Base-by-base conservation (phyloP, 768 basidiomycete species). In the Amylocystis lapponica region DNA sequence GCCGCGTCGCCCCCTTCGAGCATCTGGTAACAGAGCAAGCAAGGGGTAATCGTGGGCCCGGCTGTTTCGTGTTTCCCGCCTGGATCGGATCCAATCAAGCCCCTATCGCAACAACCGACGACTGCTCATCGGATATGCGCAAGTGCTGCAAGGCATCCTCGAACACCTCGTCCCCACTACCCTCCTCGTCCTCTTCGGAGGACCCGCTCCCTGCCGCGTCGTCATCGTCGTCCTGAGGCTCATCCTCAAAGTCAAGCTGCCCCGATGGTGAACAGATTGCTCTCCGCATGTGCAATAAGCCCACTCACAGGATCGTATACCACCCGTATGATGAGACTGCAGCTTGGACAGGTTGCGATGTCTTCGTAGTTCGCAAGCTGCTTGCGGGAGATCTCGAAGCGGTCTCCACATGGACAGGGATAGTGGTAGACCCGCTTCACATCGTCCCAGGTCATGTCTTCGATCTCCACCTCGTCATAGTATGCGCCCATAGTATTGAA, bases 381-480 rank as follows among this genome's bases (percentile, higher is more conserved):
- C 49, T 70, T 68, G 53, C 85, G 78, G 23, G 86, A 80, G 52
- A 98, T 97, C 65, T 98, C 95, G 67, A 98, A 99, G 31, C 94
- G 82, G 67, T 99, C 95, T 8, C 95, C 95, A 58, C 95, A 98
- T 1, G 95, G 94, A 59, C 93, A 99, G 0, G 94, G 95, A 62
- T 94, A 96, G 70, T 98, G 94, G 58, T 83, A 97, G 4, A 97
- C 86, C 31, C 74, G 60, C 58, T 84, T 87, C 43, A 74, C 78
- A 19, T 74, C 72, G 61, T 95, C 92, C 89, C 90, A 96, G 13
- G 68, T 76, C 83, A 96, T 94, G 57, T 96, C 94, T 59, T 97
- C 95, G 41, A 97, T 96, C 61, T 97, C 93, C 21, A 97, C 81
- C 65, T 96, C 94, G 70, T 97, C 93, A 71, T 97, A 94, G 64